Base-by-base conservation (phyloP, 352 stramenopile species). In the Globisporangium middletonii region DNA sequence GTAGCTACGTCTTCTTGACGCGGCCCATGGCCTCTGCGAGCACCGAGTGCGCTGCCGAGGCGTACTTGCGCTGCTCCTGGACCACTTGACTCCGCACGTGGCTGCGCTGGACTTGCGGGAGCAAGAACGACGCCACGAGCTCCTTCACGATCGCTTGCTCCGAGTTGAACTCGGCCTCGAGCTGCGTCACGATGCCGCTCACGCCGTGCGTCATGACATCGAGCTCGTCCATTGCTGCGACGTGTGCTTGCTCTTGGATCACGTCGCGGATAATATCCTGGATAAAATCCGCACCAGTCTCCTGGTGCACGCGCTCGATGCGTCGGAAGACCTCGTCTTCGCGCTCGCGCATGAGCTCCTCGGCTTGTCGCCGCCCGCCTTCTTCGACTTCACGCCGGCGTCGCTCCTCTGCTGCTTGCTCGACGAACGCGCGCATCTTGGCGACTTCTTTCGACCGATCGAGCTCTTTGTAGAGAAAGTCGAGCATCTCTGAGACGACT, bases 381-480 rank as follows among this genome's bases (percentile, higher is more conserved):
- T 97, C 89, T 56, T 92, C 77, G 27, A 92, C 76, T 60, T 97
- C 90, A 15, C 84, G 75, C 16, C 73, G 67, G 7, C 82, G 74
- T 4, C 90, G 81, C 54, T 88, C 71, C 46, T 90, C 77, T 5
- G 73, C 64, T 5, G 89, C 88, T 8, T 71, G 71, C 11, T 69
- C 68, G n/a, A 95, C 87, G 53, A 96, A 83, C 41, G 71, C 73
- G 28, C 74, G 67, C 59, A 96, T 71, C 55, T 77, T 81, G n/a
- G 77, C 75, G n/a, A 95, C 71, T 55, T 96, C 73, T 41, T 85
- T 75, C 1, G 78, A 74, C 18, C 87, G 72, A 33, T 87, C 87
- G 13, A 97, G 78, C 53, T 97, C 89, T 60, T 97, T 96, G 53
- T 89, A 77, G 33, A 97, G 72, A n/a, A 88, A 79, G 59, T 96